Conservation (phyloP, 2,329 filamentous ascomycete genomes). For the Claviceps digitariae region DNA sequence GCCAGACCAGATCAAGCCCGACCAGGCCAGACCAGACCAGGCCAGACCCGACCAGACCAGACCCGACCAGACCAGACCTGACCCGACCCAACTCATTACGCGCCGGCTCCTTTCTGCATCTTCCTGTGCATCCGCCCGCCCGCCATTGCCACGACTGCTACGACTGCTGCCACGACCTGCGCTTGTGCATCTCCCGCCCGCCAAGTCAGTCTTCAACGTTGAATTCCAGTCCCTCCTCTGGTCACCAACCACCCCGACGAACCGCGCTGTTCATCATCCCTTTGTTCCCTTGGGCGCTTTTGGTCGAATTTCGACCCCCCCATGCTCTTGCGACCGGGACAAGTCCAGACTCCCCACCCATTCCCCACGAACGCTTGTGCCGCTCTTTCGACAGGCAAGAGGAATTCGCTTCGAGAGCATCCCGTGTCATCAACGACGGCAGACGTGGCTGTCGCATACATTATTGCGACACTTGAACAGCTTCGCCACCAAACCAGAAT, state of each 20-base stretch:
- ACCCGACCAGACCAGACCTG: not conserved
- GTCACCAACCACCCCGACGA: not conserved
- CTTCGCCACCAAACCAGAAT: not conserved
- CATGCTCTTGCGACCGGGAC: slow-evolving; percentile 3
- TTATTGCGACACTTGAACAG: not conserved
- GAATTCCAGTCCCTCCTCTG: not conserved
- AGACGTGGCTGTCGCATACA: not conserved
- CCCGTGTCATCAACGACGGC: not conserved
- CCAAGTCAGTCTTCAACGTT: not conserved
- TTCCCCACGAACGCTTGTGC: not conserved
- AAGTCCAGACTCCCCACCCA: not conserved
- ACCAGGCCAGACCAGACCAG: too few species aligned
- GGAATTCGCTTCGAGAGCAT: not conserved
- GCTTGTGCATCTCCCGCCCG: not conserved
- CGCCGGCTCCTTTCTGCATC: too few species aligned
- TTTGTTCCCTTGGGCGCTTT: not conserved
- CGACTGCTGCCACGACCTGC: not conserved
- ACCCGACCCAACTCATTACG: too few species aligned
- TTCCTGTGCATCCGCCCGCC: not conserved
- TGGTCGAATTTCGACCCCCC: not conserved
- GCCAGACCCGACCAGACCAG: not conserved
- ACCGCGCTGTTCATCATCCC: slow-evolving; percentile 1
- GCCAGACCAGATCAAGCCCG: too few species aligned
- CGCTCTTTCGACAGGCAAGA: not conserved
- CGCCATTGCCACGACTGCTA: not conserved